Base-by-base conservation (phyloP, 1,139 yeast genomes). In the Saccharomyces uvarum region DNA sequence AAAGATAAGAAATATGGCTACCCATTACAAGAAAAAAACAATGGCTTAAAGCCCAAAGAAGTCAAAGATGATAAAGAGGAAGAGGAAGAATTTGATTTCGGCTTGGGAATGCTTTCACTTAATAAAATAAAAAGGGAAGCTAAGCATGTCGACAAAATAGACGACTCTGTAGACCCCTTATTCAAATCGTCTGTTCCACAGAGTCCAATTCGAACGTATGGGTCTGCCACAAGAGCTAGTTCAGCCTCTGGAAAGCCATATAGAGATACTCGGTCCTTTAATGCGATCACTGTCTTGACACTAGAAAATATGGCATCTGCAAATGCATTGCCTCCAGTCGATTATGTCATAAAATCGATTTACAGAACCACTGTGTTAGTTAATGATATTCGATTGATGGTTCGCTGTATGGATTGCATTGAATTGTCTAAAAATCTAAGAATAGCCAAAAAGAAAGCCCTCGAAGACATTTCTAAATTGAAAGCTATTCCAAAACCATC, bases 331-430 rank as follows among this genome's bases (percentile, higher is more conserved):
- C 71, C 79, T 7, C 84, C 89, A 1, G 73, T 78, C 11, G 83
- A 81, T 57, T 70, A 73, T 48, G 74, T 81, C 6, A 75, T 86
- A 48, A 85, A 83, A 57, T 66, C 81, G 51, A 78, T 85, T 46
- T 80, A 79, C 61, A 88, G 85, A 60, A 73, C 79, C 1, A 82
- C 84, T 0, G 79, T 83, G 0, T 68, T 84, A 50, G 81, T 80
- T 0, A 79, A 82, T 56, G 91, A 86, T 63, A 74, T 83, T 71
- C 82, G 84, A 61, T 68, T 86, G 57, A 76, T 85, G 77, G 68
- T 84, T 50, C 74, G 90, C 56, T 79, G 86, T 1, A 72, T 78
- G 56, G 84, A 84, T 63, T 84, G 80, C n/a, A 70, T 81, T 51
- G 82, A 80, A 54, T 77, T 84, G 78, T 75, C 82, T 5, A 71